Evolutionary conservation across 2,329 filamentous ascomycete genomes (phyloP), one percentile per base, ranked within the genome.

Genomic region (Fusarium devonianum): DNA sequence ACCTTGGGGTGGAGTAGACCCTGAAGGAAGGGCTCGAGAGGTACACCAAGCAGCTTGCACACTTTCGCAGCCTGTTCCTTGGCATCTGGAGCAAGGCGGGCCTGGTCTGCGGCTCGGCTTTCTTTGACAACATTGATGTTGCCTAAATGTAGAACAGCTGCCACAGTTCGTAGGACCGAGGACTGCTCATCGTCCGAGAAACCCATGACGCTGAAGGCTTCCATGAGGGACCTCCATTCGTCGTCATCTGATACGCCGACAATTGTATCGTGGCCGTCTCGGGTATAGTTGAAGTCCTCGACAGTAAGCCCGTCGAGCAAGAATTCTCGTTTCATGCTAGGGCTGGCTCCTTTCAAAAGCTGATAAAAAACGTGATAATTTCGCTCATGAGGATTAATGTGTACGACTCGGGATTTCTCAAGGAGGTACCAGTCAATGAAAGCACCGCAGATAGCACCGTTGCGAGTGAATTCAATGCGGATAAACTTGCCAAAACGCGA

Each of bases 341-440:
- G 72, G 66, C 91, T 88, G 1, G 92, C 91, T 17, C 95, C 94
- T 61, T 89, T 89, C 4, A 99, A 78, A 12, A 99, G 80, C 72
- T 99, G 95, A 68, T 99, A 99, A 71, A 99, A 99, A 46, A 99
- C 81, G 70, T 99, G 94, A 69, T 99, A 99, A 67, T 95, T 99
- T 43, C 94, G 86, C 75, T 99, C 94, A 47, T 91, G 89, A 1
- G 83, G 69, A 67, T 95, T 96, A 53, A 96, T 84, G 30, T 87
- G 87, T 14, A 99, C 93, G 7, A 99, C 94, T 63, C 94, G 85
- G n/a, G 94, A 99, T 73, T 99, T 99, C 69, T 99, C 94, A 11
- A 99, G 78, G 1, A 99, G 80, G 72, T 97, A 99, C 94, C 94
- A 99, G 70, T 99, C 92, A 60, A 99, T 97, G 74, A 92, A 97